Evolutionary conservation across 768 basidiomycete genomes (phyloP).

Genomic region (Podaxis rugospora): DNA sequence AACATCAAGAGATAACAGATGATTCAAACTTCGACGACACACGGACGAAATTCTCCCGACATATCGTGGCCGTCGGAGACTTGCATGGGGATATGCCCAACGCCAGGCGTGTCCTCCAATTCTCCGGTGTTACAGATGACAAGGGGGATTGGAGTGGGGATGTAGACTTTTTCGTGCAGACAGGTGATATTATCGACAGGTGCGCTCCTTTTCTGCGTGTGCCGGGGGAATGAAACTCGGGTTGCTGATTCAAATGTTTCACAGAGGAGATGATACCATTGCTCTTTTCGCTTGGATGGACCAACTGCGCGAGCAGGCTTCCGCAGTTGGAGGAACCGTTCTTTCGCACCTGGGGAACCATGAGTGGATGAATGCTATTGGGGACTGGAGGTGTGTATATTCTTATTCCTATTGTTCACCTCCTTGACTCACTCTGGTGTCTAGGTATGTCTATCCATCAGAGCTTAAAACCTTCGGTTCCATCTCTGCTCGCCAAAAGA

Average conservation of each 20-base stretch:
- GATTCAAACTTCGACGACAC: slow-evolving; percentile 1
- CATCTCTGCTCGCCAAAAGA: slow-evolving; percentile 64
- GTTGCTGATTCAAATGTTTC: neutral
- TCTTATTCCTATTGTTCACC: neutral
- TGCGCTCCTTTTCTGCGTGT: slow-evolving; percentile 23
- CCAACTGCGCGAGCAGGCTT: slow-evolving; percentile 70
- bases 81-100: slow-evolving; percentile 87
- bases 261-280: slow-evolving; percentile 87
- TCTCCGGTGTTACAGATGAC: slow-evolving; percentile 72
- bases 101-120: slow-evolving; percentile 73
- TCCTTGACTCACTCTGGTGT: neutral
- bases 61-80: slow-evolving; percentile 88
- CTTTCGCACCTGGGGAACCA: slow-evolving; percentile 89
- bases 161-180: slow-evolving; percentile 87
- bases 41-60: slow-evolving; percentile 35
- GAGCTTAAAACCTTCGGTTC: slow-evolving; percentile 84
- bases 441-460: slow-evolving; percentile 77
- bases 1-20: neutral
- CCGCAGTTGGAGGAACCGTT: slow-evolving; percentile 61
- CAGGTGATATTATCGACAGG: slow-evolving; percentile 95
- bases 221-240: neutral
- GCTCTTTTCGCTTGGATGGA: slow-evolving; percentile 85
- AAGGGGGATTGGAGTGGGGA: slow-evolving; percentile 77
- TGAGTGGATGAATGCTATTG: slow-evolving; percentile 91
- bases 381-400: slow-evolving; percentile 26